Evolutionary conservation across 768 basidiomycete genomes (phyloP).

Genomic region (Lactifluus rugatus): DNA sequence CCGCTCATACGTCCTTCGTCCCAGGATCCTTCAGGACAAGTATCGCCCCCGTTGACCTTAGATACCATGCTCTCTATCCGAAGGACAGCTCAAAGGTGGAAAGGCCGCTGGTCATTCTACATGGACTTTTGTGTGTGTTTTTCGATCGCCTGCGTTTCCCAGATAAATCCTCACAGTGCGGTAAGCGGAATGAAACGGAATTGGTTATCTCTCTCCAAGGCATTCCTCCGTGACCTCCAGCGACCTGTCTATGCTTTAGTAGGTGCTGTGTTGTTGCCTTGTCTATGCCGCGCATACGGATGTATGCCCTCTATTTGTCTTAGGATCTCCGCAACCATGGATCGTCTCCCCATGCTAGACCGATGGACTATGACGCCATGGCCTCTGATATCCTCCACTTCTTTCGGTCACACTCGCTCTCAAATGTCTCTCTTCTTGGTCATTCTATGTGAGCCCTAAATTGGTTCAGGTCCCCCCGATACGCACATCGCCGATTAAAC

Average conservation of each 20-base stretch:
- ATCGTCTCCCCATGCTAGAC: slow-evolving; percentile 59
- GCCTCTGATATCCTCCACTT: slow-evolving; percentile 69
- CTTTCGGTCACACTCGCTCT: slow-evolving; percentile 42
- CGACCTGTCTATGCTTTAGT: slow-evolving; percentile 71
- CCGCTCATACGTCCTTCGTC: background rate
- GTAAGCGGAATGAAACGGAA: slow-evolving; percentile 83
- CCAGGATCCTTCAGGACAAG: slow-evolving; percentile 14
- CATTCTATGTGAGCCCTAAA: slow-evolving; percentile 69
- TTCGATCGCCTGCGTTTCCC: background rate
- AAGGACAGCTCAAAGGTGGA: slow-evolving; percentile 23
- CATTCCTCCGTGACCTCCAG: slow-evolving; percentile 52
- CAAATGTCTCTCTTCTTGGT: slow-evolving; percentile 65
- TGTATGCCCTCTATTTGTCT: background rate
- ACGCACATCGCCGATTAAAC: background rate
- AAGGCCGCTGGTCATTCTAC: slow-evolving; percentile 46
- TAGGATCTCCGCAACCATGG: slow-evolving; percentile 92
- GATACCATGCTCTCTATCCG: slow-evolving; percentile 25
- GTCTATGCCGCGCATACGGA: background rate
- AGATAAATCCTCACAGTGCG: background rate
- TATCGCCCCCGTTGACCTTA: slow-evolving; percentile 23
- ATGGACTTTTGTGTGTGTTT: slow-evolving; percentile 50
- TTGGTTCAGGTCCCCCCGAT: too few species aligned
- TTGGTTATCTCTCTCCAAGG: slow-evolving; percentile 74
- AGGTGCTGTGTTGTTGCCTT: slow-evolving; percentile 17
- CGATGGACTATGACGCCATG: slow-evolving; percentile 73